Conservation (phyloP, 768 basidiomycete species). For the Mycena filopes region DNA sequence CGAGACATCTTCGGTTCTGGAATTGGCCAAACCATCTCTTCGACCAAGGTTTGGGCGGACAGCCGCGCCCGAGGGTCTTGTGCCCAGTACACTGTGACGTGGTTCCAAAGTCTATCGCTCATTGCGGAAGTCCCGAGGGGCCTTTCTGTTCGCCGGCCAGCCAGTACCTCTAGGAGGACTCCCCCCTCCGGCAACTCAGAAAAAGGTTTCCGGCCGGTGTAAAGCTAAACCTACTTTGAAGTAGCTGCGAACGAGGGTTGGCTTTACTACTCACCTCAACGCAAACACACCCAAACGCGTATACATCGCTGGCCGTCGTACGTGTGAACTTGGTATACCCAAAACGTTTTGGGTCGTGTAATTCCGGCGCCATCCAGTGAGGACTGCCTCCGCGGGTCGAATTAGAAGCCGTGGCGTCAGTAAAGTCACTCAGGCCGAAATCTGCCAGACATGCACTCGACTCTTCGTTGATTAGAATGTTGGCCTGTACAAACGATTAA, state of each 20-base stretch:
- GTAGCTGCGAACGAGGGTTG: neutral
- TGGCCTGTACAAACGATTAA: slow-evolving; percentile 30
- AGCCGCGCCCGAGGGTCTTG: neutral
- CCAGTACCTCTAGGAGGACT: slow-evolving; percentile 4
- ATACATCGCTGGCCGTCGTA: slow-evolving; percentile 21
- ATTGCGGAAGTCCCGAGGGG: neutral
- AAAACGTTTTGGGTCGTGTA: neutral
- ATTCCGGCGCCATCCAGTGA: slow-evolving; percentile 47
- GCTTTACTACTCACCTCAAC: slow-evolving; percentile 1
- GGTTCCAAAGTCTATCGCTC: neutral
- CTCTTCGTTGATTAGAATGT: slow-evolving; percentile 44
- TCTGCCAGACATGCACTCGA: slow-evolving; percentile 46
- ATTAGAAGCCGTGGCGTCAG: slow-evolving; percentile 40
- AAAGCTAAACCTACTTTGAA: neutral
- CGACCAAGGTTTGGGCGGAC: neutral
- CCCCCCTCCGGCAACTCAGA: neutral
- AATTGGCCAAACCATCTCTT: neutral
- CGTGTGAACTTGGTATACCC: neutral
- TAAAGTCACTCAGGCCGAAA: slow-evolving; percentile 45
- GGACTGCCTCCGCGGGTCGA: slow-evolving; percentile 41
- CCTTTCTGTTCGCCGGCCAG: slow-evolving; percentile 1
- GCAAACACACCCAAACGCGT: slow-evolving; percentile 25
- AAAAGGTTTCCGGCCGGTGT: slow-evolving; percentile 5
- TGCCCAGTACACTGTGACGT: neutral
- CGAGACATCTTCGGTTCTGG: no score